Evolutionary conservation across 2,329 filamentous ascomycete genomes (phyloP), one percentile per base, ranked within the genome.

Genomic region (Zasmidium citrigriseum): DNA sequence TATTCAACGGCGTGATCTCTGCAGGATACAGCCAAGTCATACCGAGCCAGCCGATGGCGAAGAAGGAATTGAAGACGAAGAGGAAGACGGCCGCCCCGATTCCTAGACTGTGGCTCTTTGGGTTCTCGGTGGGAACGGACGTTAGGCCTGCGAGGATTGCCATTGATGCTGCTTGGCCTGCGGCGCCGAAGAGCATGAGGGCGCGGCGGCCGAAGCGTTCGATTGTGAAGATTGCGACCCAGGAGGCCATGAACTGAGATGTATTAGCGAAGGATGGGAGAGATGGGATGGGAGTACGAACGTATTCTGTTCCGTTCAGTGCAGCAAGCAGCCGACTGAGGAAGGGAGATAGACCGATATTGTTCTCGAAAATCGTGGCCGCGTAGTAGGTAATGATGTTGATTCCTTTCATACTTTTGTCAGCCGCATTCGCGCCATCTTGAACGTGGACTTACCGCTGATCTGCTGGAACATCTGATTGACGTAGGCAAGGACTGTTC

Each of bases 171-270:
- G 60, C 57, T 57, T 66, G 64, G 20, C 67, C 67, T 22, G 52
- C 52, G 1, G 85, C 84, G 54, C 89, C 89, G 61, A 90, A 84
- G 16, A 91, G 75, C 87, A 92, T 91, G 61, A 91, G 81, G 68
- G 84, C 83, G 14, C 89, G 82, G 23, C 89, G 76, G 18, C 80
- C 80, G 52, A 81, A 73, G 45, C 73, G 75, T 38, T 57, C 80
- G 59, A 82, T 78, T 7, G 78, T 78, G 62, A 81, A 81, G 44
- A 83, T 76, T 2, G 80, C 77, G 22, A 83, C 68, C 68, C 76
- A 77, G 2, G 80, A 83, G 2, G 71, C 71, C 29, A 82, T 54
- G 64, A 83, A 83, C 34, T 41, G 34, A 11, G 34, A 41, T n/a
- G n/a, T n/a, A n/a, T n/a, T n/a, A n/a, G n/a, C n/a, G n/a, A n/a